Conservation (phyloP, 495 filamentous ascomycete species). For the Zalerion maritima region DNA sequence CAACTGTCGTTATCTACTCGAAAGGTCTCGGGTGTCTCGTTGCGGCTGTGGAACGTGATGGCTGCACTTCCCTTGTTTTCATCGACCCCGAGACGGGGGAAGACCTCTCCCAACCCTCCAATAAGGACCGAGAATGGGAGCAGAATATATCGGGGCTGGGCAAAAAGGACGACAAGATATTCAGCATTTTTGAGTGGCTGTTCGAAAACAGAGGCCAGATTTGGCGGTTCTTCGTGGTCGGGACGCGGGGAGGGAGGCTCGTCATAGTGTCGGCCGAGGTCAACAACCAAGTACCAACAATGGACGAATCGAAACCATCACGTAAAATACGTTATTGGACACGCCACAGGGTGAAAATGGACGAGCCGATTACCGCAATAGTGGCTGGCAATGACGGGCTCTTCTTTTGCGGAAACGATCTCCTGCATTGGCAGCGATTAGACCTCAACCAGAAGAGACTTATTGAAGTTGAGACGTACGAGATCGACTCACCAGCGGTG, state of each 20-base stretch:
- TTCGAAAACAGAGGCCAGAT: slow-evolving; percentile 21
- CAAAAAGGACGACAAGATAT: slow-evolving; percentile 21
- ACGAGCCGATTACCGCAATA: slow-evolving; percentile 25
- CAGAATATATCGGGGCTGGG: slow-evolving; percentile 29
- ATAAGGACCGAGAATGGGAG: slow-evolving; percentile 15
- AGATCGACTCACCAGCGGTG: slow-evolving; percentile 28
- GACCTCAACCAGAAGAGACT: slow-evolving; percentile 29
- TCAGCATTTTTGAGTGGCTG: slow-evolving; percentile 31
- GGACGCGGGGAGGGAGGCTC: slow-evolving; percentile 25
- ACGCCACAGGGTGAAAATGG: slow-evolving; percentile 23
- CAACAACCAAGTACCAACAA: slow-evolving; percentile 5
- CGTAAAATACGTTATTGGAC: slow-evolving; percentile 28
- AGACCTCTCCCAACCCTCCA: slow-evolving; percentile 25
- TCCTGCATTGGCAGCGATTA: slow-evolving; percentile 30
- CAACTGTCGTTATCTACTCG: slow-evolving; percentile 39
- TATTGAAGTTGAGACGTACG: slow-evolving; percentile 17
- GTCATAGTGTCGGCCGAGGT: slow-evolving; percentile 27
- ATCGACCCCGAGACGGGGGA: slow-evolving; percentile 32
- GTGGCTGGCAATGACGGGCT: slow-evolving; percentile 26
- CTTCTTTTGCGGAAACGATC: slow-evolving; percentile 27
- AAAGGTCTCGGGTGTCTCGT: slow-evolving; percentile 34
- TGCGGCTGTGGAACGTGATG: slow-evolving; percentile 27
- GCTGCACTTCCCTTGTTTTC: slow-evolving; percentile 26
- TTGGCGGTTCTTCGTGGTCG: slow-evolving; percentile 32
- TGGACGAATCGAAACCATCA: slow-evolving; percentile 1